Evolutionary conservation across 2,329 filamentous ascomycete genomes (phyloP), one percentile per base, ranked within the genome.

Genomic region (Alternaria arborescens): DNA sequence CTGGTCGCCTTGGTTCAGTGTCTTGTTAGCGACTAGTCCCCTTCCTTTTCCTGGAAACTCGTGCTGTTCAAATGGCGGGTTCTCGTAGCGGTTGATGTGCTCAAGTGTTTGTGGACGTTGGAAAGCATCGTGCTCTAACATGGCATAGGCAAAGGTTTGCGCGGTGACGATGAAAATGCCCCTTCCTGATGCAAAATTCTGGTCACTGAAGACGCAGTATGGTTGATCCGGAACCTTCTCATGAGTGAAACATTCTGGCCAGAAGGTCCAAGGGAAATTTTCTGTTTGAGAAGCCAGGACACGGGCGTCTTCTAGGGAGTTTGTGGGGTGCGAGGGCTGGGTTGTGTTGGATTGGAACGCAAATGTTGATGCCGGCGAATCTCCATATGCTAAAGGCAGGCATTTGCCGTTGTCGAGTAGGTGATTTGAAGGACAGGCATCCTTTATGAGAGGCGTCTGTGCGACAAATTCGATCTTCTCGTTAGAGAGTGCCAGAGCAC

Each of bases 21-120:
- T 77, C 38, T 69, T 74, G 67, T 76, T 77, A 3, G 76, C 76
- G 26, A 78, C 55, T 1, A 78, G 68, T 5, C 75, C 75, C 8
- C 74, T 67, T 10, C 76, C 76, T 61, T 75, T 75, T 44, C 67
- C 68, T 2, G 75, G 76, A 28, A 77, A 73, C 3, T 76, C 74
- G 40, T 69, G 67, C 28, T 72, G 61, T 26, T 52, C 67, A 18
- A 72, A 78, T 1, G 74, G 69, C 1, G 74, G 75, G 42, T 71
- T 75, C 0, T 51, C 50, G 52, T 72, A 67, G 4, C 72, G 46
- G 48, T 77, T 76, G 18, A 71, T 60, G 3, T 58, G 55, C 1
- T 43, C n/a, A 2, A 77, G 58, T 0, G 61, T 47, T 16, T 60
- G 41, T 2, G 74, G 71, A 5, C 70, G 52, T 3, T 60, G 58